Base-by-base conservation (phyloP, 2,329 filamentous ascomycete genomes). In the Cladosporium sp. region DNA sequence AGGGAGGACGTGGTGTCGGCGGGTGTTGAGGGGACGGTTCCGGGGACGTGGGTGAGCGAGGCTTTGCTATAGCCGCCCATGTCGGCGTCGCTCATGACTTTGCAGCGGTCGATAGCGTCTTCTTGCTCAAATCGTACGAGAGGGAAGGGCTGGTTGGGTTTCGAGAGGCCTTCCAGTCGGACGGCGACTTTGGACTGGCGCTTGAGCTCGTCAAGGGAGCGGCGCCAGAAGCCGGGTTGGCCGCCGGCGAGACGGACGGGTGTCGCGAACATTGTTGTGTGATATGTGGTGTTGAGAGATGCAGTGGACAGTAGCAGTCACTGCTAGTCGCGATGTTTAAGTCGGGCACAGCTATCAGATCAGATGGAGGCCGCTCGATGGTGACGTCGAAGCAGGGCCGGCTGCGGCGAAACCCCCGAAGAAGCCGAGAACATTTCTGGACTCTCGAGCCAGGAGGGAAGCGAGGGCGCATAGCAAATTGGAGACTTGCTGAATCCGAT, bases 31-130 rank as follows among this genome's bases (percentile, higher is more conserved):
- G 34, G 31, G 5, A 33, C n/a, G 18, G 28, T 53, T 35, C 51
- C 51, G 11, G 56, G 42, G n/a, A 59, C 37, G 67, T 82, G 84
- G 62, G 91, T 86, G 55, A 97, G 76, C 42, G 81, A 73, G 40
- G 83, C 86, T 14, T 80, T 81, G 33, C 91, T 95, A 73, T 82
- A 91, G 54, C 92, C 93, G 57, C 92, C 92, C 19, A 95, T 89
- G 63, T 92, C 86, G 46, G 56, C 60, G 68, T 98, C 92, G 60
- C 85, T 87, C 84, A 97, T 93, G 59, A 87, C 76, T 69, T 95
- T 93, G 68, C 76, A 77, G 53, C 58, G 61, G 16, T 70, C 63
- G 43, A 76, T 59, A 11, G 72, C 70, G 35, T 72, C 69, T 6
- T 72, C 67, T 10, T 69, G 57, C 41, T 78, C 73, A 71, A 92